Evolutionary conservation across 768 basidiomycete species (phyloP), one percentile per base, ranked within the genome.

Genomic region (Lactifluus subvellereus): DNA sequence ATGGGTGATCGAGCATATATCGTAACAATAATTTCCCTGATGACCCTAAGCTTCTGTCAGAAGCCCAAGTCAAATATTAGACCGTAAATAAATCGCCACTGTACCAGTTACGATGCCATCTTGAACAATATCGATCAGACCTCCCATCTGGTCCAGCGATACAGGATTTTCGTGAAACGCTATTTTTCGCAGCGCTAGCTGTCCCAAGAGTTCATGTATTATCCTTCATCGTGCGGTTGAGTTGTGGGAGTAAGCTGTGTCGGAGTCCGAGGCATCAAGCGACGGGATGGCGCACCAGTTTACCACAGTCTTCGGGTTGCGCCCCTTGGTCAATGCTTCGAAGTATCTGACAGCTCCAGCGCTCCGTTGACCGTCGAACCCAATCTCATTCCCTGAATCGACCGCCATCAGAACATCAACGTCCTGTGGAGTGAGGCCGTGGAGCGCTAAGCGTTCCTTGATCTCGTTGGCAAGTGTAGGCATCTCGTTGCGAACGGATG

Each of bases 181-280:
- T 20, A 79, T 78, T 51, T 81, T 77, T 47, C 82, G 80, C 35
- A 79, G 78, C 1, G 86, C 76, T 3, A 98, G 79, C 66, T 89
- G 87, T 0, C 93, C 93, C 2, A 95, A 76, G 0, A 97, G 79
- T 64, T 95, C 91, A 62, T 98, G 91, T 3, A 85, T 85, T 75
- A 98, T 83, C 94, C 94, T 96, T 66, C 67, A 33, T 42, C 53
- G 42, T 22, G 43, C 33, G 65, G 10, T 54, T 53, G 48, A 38
- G 27, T 51, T 20, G 33, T 40, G 14, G 47, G 38, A 38, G 37
- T 16, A 22, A 43, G 43, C 20, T 45, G 5, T 38, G 37, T n/a
- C 20, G n/a, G 13, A 54, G 13, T 47, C 35, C 18, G 53, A 35
- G 13, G 52, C 8, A 30, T 22, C 55, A 20, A 18, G 27, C 11